Conservation (phyloP, 2,329 filamentous ascomycete genomes). For the Pezicula neosporulosa region DNA sequence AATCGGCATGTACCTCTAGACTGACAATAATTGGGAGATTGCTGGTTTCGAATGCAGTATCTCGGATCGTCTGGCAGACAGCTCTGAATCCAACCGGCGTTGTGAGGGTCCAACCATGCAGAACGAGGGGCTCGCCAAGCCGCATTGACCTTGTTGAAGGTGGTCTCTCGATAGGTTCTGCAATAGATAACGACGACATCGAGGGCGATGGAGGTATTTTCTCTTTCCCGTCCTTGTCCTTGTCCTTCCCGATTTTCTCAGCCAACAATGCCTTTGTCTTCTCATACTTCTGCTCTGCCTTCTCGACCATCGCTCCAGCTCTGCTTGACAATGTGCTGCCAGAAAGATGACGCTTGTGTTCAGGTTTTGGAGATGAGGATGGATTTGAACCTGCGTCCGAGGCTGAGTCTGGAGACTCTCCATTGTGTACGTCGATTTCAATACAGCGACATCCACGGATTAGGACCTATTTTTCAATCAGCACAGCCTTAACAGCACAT, state of each 20-base stretch:
- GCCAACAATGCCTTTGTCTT: slow-evolving; percentile 18
- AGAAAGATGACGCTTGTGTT: slow-evolving; percentile 37
- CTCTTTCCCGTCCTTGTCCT: background rate
- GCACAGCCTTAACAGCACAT: background rate
- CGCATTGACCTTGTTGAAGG: slow-evolving; percentile 21
- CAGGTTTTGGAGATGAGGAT: slow-evolving; percentile 25
- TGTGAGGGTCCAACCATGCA: slow-evolving; percentile 85
- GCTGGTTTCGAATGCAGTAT: slow-evolving; percentile 73
- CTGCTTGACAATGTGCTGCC: slow-evolving; percentile 28
- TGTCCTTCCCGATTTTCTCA: background rate
- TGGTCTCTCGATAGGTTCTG: slow-evolving; percentile 20
- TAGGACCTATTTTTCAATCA: slow-evolving; percentile 52
- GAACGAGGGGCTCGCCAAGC: slow-evolving; percentile 68
- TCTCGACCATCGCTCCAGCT: slow-evolving; percentile 24
- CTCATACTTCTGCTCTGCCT: slow-evolving; percentile 22
- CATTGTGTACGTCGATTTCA: slow-evolving; percentile 94
- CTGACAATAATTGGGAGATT: slow-evolving; percentile 86
- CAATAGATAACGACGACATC: slow-evolving; percentile 9
- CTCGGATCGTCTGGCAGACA: slow-evolving; percentile 76
- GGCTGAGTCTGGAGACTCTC: slow-evolving; percentile 39
- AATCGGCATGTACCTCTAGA: slow-evolving; percentile 82
- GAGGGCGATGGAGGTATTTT: background rate
- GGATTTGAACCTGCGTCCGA: slow-evolving; percentile 10
- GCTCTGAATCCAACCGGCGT: slow-evolving; percentile 82
- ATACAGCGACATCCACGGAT: slow-evolving; percentile 80